Evolutionary conservation across 83 land plant species (phyloP).

Genomic region (Picea engelmannii): DNA sequence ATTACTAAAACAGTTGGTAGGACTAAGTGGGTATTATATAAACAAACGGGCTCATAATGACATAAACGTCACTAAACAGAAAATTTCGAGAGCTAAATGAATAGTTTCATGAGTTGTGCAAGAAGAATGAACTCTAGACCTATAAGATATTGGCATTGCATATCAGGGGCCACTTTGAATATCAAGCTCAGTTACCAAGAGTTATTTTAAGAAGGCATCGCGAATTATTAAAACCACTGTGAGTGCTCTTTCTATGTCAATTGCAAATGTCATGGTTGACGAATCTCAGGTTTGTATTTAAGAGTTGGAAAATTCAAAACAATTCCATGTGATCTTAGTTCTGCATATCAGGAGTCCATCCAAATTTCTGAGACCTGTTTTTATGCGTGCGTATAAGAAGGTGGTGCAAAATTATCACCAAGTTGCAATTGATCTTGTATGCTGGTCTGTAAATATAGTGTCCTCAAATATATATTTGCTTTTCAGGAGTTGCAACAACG

Average conservation of each 20-base stretch:
- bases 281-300: background rate
- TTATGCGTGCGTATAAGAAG: background rate
- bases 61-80: background rate
- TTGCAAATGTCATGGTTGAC: background rate
- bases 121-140: background rate
- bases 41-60: background rate
- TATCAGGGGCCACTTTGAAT: background rate
- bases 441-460: background rate
- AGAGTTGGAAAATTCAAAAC: background rate
- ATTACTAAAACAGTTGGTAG: background rate
- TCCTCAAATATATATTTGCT: background rate
- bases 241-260: too few relatives aligned
- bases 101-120: background rate
- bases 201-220: background rate
- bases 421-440: background rate
- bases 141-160: background rate
- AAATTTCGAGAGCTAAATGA: background rate
- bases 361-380: background rate
- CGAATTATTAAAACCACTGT: background rate
- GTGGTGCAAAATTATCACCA: background rate
- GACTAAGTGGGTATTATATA: background rate
- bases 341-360: background rate
- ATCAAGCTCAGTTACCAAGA: too few relatives aligned
- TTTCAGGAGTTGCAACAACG: too few relatives aligned
- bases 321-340: background rate